Conservation (phyloP, 768 basidiomycete species). For the Kockovaella imperatae region DNA sequence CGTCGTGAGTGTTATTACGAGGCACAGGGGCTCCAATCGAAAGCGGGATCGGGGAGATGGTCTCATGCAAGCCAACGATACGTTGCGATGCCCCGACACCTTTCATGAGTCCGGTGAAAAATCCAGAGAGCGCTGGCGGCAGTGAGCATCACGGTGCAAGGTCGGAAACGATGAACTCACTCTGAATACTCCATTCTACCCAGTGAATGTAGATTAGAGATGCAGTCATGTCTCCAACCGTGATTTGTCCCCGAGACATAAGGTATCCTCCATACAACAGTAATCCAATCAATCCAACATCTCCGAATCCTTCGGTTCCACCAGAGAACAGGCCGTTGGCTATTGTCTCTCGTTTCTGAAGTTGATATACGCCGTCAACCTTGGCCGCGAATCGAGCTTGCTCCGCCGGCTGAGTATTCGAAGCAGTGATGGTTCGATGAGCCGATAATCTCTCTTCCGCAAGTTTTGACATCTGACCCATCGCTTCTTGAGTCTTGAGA, state of each 20-base stretch:
- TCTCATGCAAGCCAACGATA: slow-evolving; percentile 76
- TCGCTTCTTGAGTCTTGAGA: slow-evolving; percentile 81
- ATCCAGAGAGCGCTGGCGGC: slow-evolving; percentile 27
- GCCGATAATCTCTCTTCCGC: slow-evolving; percentile 70
- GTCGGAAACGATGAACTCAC: slow-evolving; percentile 7
- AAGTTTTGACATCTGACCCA: slow-evolving; percentile 89
- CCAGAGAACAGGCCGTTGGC: slow-evolving; percentile 89
- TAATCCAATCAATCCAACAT: slow-evolving; percentile 39
- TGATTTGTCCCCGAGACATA: slow-evolving; percentile 74
- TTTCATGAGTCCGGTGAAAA: slow-evolving; percentile 79
- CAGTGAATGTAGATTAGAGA: slow-evolving; percentile 40
- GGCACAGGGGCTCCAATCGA: slow-evolving; percentile 24
- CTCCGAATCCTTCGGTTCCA: slow-evolving; percentile 40
- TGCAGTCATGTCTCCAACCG: slow-evolving; percentile 56
- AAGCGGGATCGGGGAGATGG: slow-evolving; percentile 42
- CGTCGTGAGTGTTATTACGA: slow-evolving; percentile 42
- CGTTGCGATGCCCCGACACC: slow-evolving; percentile 85
- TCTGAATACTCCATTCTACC: slow-evolving; percentile 37
- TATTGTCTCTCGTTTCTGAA: slow-evolving; percentile 75
- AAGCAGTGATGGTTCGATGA: slow-evolving; percentile 56
- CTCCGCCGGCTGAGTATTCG: slow-evolving; percentile 72
- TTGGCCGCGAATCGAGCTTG: slow-evolving; percentile 61
- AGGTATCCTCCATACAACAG: slow-evolving; percentile 73
- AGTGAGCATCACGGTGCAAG: background rate
- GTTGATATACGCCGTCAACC: slow-evolving; percentile 55